Conservation (phyloP, 345 rosid species). For the Ricinus communis region DNA sequence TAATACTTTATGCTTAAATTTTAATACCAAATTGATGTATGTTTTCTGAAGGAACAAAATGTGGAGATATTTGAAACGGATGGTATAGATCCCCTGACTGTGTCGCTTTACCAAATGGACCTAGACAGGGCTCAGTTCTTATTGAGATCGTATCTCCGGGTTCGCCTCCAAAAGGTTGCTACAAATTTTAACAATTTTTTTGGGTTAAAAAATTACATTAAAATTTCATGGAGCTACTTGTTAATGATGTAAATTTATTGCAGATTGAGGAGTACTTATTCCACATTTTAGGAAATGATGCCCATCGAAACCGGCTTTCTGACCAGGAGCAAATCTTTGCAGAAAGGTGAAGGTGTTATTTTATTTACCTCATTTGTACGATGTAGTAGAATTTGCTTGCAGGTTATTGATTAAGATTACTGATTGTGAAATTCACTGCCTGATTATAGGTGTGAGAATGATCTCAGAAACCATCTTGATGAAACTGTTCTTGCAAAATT, state of each 20-base stretch:
- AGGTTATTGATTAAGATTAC: not conserved
- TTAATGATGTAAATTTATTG: not conserved
- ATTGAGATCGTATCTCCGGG: conserved; percentile 84
- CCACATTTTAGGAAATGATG: conserved; percentile 53
- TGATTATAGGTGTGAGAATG: conserved; percentile 46
- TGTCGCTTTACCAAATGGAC: conserved; percentile 88
- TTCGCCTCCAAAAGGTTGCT: conserved; percentile 75
- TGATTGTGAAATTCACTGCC: not conserved
- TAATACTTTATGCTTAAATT: no score
- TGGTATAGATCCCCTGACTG: conserved; percentile 58
- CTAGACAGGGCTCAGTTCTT: conserved; percentile 76
- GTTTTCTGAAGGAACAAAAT: conserved; percentile 52
- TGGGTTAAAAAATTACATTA: no score
- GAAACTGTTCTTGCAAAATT: conserved; percentile 60
- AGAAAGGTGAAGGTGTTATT: conserved; percentile 43
- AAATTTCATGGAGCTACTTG: no score
- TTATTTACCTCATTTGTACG: not conserved
- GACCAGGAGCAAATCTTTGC: conserved; percentile 60
- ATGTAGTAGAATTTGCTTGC: not conserved
- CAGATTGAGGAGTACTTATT: conserved; percentile 84
- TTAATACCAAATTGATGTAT: no score
- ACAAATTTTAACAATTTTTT: not conserved
- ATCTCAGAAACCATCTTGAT: conserved; percentile 25
- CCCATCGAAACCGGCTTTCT: conserved; percentile 52
- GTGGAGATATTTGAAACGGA: conserved; percentile 43